phyloP scores from a whole-genome alignment of 177 flowering plant genomes.

The Vitis hybrid region DNA sequence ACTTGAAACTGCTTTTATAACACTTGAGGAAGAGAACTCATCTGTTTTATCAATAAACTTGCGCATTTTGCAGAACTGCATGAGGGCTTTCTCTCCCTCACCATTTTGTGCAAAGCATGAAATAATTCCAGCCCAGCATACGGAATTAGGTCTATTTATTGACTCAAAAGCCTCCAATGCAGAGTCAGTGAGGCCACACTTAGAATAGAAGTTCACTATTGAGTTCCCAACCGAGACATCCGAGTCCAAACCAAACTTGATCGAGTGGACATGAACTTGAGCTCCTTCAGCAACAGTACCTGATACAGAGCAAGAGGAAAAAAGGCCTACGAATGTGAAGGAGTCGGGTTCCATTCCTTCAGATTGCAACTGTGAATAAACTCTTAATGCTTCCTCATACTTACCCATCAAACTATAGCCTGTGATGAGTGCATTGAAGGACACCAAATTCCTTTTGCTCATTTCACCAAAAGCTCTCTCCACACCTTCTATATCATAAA shows the following conservation, averaged over 20 bases:
- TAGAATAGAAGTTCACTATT: conserved; percentile 24
- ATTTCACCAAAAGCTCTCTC: conserved; percentile 30
- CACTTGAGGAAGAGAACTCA: conserved; percentile 28
- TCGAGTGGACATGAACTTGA: conserved; percentile 30
- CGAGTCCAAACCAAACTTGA: conserved; percentile 26
- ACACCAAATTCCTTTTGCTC: conserved; percentile 22
- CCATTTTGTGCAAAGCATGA: conserved; percentile 33
- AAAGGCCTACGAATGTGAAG: conserved; percentile 27
- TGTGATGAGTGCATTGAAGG: conserved; percentile 38
- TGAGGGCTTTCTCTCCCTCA: conserved; percentile 23
- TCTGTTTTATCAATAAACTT: conserved; percentile 12
- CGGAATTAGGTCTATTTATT: conserved; percentile 16
- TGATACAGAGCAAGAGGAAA: conserved; percentile 24
- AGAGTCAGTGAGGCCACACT: conserved; percentile 21
- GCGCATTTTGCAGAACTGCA: conserved; percentile 26
- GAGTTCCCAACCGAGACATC: conserved; percentile 31
- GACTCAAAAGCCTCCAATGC: conserved; percentile 27
- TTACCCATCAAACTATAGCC: conserved; percentile 29
- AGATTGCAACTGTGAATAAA: conserved; percentile 14
- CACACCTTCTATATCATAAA: conserved; percentile 23
- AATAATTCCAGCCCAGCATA: conserved; percentile 37
- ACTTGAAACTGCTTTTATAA: conserved; percentile 22
- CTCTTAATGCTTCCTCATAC: conserved; percentile 23
- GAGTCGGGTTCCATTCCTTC: conserved; percentile 23
- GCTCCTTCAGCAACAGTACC: conserved; percentile 25